Base-by-base conservation (phyloP, 176 grass and related monocot genomes). In the Metroxylon sagu region DNA sequence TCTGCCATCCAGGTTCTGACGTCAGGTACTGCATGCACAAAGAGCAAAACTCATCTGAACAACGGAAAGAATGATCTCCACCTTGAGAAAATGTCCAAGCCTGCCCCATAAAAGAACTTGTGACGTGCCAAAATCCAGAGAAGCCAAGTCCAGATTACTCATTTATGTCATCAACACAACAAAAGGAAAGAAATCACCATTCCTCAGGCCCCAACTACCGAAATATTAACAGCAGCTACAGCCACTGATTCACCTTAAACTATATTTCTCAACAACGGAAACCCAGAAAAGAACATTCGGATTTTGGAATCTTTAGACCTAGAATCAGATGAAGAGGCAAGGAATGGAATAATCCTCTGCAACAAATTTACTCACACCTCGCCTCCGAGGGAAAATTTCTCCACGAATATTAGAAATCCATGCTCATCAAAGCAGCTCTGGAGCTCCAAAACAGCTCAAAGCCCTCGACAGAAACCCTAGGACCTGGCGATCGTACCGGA, bases 1-100 rank as follows among this genome's bases (percentile, higher is more conserved):
- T 86, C 83, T 62, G 83, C 88, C 88, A 91, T 91, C 61, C 54
- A 73, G 59, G 27, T 58, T 25, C 53, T 28, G 59, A 29, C 59
- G 4, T 72, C 52, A 74, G 19, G 60, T 48, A 56, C 51, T 49
- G 23, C 76, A 61, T 74, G 26, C 59, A 60, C 29, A 48, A 54
- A 48, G 49, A 54, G 53, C 52, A 69, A 68, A 61, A 52, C 26
- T 35, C 19, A 79, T 56, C 74, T 54, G 63, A 85, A 57, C 16
- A 59, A 18, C 35, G 31, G 21, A 23, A 60, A 72, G 59, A 82
- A 76, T 65, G 49, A 54, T 64, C 48, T 62, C n/a, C 12, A 18
- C 61, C 52, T 10, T n/a, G 25, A 56, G 29, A 57, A 31, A 74
- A 49, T 29, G 14, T 59, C 50, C 54, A 18, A 28, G 39, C 27